These are phyloP conservation scores for Cucurbita maxima DNA, from an alignment of 306 rosid species.

Conservation along the genomic window DNA sequence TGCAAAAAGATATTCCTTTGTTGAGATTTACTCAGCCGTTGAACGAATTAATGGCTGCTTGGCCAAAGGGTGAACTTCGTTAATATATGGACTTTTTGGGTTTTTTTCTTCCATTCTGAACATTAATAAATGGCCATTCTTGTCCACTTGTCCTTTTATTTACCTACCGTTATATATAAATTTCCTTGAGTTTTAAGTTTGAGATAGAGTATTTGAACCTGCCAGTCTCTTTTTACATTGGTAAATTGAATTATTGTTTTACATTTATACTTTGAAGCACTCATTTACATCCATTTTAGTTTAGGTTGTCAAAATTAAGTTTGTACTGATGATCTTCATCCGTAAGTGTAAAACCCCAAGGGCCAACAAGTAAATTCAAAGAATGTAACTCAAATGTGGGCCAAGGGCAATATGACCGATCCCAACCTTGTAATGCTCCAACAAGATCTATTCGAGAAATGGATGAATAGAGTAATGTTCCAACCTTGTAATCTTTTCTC, in stretches of 20 bases:
- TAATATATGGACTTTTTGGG: background rate
- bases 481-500: too few relatives aligned
- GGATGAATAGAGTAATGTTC: too few relatives aligned
- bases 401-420: too few relatives aligned
- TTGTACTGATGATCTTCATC: background rate
- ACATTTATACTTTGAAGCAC: background rate
- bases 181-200: too few relatives aligned
- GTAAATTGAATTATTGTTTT: background rate
- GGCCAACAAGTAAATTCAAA: too few relatives aligned
- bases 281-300: background rate
- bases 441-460: too few relatives aligned
- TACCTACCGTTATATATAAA: too few relatives aligned
- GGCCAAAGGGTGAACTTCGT: background rate
- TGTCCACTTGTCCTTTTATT: background rate
- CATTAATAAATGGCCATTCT: background rate
- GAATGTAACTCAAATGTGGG: too few relatives aligned
- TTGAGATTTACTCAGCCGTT: slow-evolving; percentile 5
- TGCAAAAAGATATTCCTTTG: background rate
- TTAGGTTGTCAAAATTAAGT: background rate
- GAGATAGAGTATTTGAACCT: background rate
- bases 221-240: background rate
- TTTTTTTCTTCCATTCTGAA: background rate
- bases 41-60: background rate
- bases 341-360: too few relatives aligned
- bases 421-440: too few relatives aligned